Evolutionary conservation across 2,329 filamentous ascomycete genomes (phyloP), one percentile per base, ranked within the genome.

Genomic region (Paraconiothyrium brasiliense): DNA sequence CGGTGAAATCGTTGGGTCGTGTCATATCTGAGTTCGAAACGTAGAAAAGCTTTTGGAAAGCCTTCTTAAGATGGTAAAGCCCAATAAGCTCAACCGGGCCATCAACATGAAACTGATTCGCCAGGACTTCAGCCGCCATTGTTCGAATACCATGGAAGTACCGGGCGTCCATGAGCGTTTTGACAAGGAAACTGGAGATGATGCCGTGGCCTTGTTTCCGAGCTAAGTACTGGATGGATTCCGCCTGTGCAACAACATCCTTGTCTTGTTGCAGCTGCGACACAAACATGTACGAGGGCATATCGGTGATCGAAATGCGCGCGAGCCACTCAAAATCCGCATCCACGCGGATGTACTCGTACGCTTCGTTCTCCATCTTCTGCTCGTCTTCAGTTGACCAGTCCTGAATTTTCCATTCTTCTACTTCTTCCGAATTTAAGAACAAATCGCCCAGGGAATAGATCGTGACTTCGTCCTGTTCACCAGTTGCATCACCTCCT

Each of bases 291-390:
- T 98, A 98, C 4, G 92, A 88, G 49, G 93, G 93, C 85, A 97
- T 93, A 65, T 90, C 90, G 52, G 90, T 82, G 63, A 90, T 89
- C 55, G 73, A 69, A 78, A 97, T 92, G 68, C 90, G 90, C 79
- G 92, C 95, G 60, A 97, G 90, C 95, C 95, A 99, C 77, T 99
- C 95, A 69, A 98, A 98, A 79, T 99, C 96, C 16, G 94, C 94
- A 78, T 99, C 95, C 81, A 98, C 92, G 22, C 95, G 90, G 69
- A 99, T 97, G 95, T 96, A 99, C 77, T 99, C 95, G 73, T 97
- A 99, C 0, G 93, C 97, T 76, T 99, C 95, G 66, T 93, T 89
- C 59, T 95, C 93, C 94, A 99, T 98, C 71, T 89, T 89, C 39
- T 90, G 86, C 78, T 98, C 94, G 16, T 94, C 92, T 58, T 96